Percentiles rank a stretch among this genome's conserved stretches.
phyloP scores from a whole-genome alignment of 208 protist species.

The Tetramitus jugosus region DNA sequence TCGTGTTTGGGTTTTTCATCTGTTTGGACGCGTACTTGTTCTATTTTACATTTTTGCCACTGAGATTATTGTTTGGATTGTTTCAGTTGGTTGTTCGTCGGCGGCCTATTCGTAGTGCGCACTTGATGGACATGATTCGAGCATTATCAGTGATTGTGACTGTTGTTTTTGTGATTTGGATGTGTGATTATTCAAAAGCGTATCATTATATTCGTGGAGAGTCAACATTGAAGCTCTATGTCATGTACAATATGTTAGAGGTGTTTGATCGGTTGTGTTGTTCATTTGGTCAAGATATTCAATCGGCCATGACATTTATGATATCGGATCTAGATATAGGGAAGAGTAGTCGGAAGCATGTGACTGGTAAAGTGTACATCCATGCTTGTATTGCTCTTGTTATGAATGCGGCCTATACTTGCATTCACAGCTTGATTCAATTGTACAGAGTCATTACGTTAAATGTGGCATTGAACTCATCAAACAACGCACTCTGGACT shows the following conservation, averaged over 20 bases:
- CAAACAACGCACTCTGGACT: slow-evolving; percentile 72
- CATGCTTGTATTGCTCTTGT: slow-evolving; percentile 17
- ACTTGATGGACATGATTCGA: neutral
- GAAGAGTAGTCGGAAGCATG: neutral
- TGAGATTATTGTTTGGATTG: slow-evolving; percentile 36
- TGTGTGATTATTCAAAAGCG: slow-evolving; percentile 45
- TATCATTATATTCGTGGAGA: slow-evolving; percentile 75
- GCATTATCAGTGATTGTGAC: neutral
- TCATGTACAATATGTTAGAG: slow-evolving; percentile 84
- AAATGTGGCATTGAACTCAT: slow-evolving; percentile 81
- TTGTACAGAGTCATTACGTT: slow-evolving; percentile 73
- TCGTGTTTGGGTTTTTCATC: slow-evolving; percentile 47
- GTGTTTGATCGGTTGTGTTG: slow-evolving; percentile 72
- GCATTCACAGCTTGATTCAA: slow-evolving; percentile 62
- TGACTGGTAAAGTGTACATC: neutral
- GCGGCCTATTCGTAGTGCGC: neutral
- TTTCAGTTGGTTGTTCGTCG: slow-evolving; percentile 17
- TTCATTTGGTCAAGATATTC: slow-evolving; percentile 75
- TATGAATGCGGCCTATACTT: neutral
- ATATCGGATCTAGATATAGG: neutral
- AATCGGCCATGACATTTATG: slow-evolving; percentile 62
- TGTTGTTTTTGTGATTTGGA: neutral
- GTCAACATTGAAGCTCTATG: slow-evolving; percentile 80
- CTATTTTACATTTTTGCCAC: slow-evolving; percentile 47
- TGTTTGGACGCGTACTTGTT: slow-evolving; percentile 51